Evolutionary conservation across 768 basidiomycete species (phyloP).

Genomic region (Trametes elegans): DNA sequence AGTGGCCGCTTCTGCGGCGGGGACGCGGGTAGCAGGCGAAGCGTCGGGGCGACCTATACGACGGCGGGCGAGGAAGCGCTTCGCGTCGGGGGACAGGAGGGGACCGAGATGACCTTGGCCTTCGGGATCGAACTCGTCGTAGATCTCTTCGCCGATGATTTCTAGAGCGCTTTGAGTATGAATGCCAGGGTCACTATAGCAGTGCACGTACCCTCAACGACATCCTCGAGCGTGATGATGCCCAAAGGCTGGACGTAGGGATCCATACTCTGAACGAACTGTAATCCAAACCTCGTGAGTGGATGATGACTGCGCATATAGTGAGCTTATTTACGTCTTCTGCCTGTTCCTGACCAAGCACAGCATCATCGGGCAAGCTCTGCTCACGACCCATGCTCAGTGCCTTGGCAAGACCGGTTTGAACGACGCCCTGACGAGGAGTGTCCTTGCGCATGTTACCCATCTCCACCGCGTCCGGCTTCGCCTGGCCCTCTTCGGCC

Average conservation of each 20-base stretch:
- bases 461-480: constrained; percentile 25
- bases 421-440: constrained; percentile 28
- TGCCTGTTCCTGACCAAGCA: constrained; percentile 64
- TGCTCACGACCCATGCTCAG: constrained; percentile 50
- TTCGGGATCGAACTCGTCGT: constrained; percentile 82
- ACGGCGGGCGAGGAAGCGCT: constrained; percentile 15
- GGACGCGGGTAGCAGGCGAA: neutral
- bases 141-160: constrained; percentile 85
- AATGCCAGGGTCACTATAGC: neutral
- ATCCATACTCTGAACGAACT: constrained; percentile 77
- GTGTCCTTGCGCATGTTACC: constrained; percentile 21
- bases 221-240: constrained; percentile 88
- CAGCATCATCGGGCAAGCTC: constrained; percentile 80
- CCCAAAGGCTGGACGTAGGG: constrained; percentile 77
- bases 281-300: neutral
- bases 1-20: neutral
- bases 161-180: constrained; percentile 39
- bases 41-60: constrained; percentile 2
- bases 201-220: constrained; percentile 66
- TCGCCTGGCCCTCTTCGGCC: constrained; percentile 19
- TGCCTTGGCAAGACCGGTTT: constrained; percentile 23
- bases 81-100: constrained; percentile 15
- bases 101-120: constrained; percentile 35
- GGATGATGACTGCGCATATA: neutral
- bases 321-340: constrained; percentile 49